Conservation (phyloP, 352 stramenopile species). For the Globisporangium irregulare region DNA sequence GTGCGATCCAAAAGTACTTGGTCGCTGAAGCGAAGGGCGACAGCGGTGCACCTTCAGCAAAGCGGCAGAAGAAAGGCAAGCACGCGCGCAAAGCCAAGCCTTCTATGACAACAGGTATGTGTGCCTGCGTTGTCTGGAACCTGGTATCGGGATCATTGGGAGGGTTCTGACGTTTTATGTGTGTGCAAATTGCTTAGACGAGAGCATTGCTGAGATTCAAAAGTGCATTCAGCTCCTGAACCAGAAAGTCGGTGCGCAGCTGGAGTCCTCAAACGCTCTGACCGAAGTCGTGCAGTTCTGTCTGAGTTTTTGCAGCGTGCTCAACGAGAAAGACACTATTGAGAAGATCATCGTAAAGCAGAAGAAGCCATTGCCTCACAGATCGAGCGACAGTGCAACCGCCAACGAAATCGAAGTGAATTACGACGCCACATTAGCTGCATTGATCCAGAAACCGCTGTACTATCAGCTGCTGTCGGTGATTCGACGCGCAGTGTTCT, state of each 20-base stretch:
- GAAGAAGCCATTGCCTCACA: background rate
- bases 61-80: conserved; percentile 71
- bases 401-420: conserved; percentile 17
- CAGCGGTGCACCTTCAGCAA: conserved; percentile 29
- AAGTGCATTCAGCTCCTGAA: conserved; percentile 38
- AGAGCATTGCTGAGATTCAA: conserved; percentile 35
- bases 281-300: conserved; percentile 44
- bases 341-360: conserved; percentile 23
- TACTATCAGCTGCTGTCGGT: conserved; percentile 42
- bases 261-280: conserved; percentile 26
- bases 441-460: conserved; percentile 39
- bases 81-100: conserved; percentile 27
- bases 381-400: background rate
- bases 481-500: conserved; percentile 37
- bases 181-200: conserved; percentile 14
- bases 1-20: conserved; percentile 32
- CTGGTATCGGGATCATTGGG: background rate
- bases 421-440: conserved; percentile 34
- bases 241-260: conserved; percentile 32
- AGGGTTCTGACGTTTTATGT: background rate
- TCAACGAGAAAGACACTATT: conserved; percentile 42
- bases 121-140: conserved; percentile 6
- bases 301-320: conserved; percentile 33
- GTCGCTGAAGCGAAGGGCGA: conserved; percentile 21
- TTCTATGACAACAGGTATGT: conserved; percentile 8